These are phyloP conservation scores for Diaporthe sp. DNA, from an alignment of 2,329 filamentous ascomycete species.

Conservation along the genomic window DNA sequence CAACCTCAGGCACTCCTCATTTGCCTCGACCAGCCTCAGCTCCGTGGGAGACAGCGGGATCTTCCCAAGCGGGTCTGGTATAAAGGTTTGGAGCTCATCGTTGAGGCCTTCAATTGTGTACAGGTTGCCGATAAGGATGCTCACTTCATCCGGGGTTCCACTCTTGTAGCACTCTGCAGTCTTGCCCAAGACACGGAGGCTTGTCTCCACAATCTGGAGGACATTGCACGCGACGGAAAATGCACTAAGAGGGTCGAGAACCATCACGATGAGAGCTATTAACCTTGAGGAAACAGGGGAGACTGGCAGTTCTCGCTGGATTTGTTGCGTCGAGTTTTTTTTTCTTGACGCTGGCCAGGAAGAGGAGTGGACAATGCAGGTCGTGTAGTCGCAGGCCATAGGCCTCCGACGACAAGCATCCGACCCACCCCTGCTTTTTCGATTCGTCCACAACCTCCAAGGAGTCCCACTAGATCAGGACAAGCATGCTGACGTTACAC, in stretches of 20 bases:
- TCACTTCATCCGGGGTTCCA: background rate
- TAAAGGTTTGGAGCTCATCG: background rate
- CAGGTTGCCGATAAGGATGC: background rate
- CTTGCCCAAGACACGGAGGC: background rate
- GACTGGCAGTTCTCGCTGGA: background rate
- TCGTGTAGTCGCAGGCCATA: background rate
- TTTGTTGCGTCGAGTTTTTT: background rate
- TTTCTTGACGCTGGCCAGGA: background rate
- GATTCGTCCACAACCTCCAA: background rate
- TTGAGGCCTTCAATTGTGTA: background rate
- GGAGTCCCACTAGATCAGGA: background rate
- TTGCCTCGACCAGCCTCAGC: background rate
- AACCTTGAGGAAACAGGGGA: background rate
- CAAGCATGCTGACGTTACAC: slow-evolving; percentile 2
- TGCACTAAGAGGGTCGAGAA: background rate
- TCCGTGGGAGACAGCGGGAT: background rate
- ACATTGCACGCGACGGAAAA: slow-evolving; percentile 9
- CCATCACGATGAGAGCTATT: background rate
- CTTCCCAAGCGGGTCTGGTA: background rate
- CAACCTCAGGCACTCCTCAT: background rate
- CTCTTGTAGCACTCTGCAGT: background rate
- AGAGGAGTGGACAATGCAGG: background rate
- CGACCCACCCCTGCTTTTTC: background rate
- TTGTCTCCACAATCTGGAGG: slow-evolving; percentile 12
- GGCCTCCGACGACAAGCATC: background rate